Evolutionary conservation across 192 early-diverging fungal species (phyloP).

Genomic region (Gonapodya prolifera): DNA sequence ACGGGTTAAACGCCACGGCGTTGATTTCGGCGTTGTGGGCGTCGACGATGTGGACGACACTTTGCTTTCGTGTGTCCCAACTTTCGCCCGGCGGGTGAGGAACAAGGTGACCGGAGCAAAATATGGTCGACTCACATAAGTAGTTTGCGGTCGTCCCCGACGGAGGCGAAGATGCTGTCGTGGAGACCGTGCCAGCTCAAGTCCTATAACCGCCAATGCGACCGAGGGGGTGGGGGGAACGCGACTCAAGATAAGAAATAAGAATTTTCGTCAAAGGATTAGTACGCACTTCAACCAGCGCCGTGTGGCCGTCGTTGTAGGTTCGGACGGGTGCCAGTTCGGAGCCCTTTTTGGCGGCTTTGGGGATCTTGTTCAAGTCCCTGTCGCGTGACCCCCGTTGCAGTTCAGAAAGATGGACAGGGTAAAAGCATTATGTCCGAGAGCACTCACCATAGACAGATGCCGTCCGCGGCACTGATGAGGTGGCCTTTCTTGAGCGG

Average conservation of each 20-base stretch:
- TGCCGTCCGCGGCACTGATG: slow-evolving; percentile 85
- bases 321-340: slow-evolving; percentile 62
- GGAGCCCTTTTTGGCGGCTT: slow-evolving; percentile 56
- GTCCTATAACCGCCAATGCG: slow-evolving; percentile 37
- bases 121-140: slow-evolving; percentile 51
- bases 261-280: neutral
- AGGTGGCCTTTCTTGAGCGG: slow-evolving; percentile 61
- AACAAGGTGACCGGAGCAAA: neutral
- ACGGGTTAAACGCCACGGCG: slow-evolving; percentile 86
- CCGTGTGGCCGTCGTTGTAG: slow-evolving; percentile 77
- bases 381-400: too few species aligned
- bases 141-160: slow-evolving; percentile 88
- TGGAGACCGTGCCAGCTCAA: slow-evolving; percentile 82
- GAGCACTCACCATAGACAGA: slow-evolving; percentile 62
- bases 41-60: slow-evolving; percentile 55
- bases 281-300: slow-evolving; percentile 64
- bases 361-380: too few species aligned
- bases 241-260: neutral
- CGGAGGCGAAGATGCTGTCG: slow-evolving; percentile 85
- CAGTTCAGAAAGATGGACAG: too few species aligned
- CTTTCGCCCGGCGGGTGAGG: slow-evolving; percentile 18
- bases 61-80: slow-evolving; percentile 84
- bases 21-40: slow-evolving; percentile 91
- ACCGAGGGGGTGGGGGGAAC: neutral
- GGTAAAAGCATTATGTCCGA: neutral